Conservation (phyloP, 441 rosid species). For the Pelargonium citronellum region DNA sequence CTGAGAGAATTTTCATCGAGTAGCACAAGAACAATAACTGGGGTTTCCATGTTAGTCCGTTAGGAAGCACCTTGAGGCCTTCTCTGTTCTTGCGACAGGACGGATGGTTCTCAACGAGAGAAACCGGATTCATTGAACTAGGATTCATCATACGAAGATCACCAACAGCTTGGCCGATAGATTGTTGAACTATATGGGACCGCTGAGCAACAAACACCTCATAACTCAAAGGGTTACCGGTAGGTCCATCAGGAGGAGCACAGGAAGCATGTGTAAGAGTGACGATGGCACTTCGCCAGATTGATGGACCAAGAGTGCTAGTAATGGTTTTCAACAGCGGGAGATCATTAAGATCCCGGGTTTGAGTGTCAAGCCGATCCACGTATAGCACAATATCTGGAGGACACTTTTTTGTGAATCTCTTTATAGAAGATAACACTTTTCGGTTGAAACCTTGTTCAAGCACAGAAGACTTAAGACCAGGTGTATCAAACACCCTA, state of each 20-base stretch:
- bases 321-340: constrained; percentile 69
- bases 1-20: constrained; percentile 75
- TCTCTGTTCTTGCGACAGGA: constrained; percentile 79
- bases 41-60: constrained; percentile 86
- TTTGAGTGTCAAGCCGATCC: constrained; percentile 75
- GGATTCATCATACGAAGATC: constrained; percentile 82
- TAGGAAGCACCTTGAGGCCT: constrained; percentile 81
- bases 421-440: constrained; percentile 58
- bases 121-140: constrained; percentile 79
- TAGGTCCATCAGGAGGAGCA: constrained; percentile 93
- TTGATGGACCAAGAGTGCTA: constrained; percentile 56
- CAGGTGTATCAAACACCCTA: constrained; percentile 73
- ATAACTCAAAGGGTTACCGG: constrained; percentile 79
- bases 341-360: constrained; percentile 70
- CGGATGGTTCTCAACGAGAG: constrained; percentile 83
- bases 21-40: constrained; percentile 64
- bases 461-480: constrained; percentile 64
- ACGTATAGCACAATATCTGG: constrained; percentile 88
- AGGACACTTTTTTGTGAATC: constrained; percentile 54
- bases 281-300: constrained; percentile 78
- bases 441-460: constrained; percentile 66
- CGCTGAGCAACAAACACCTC: constrained; percentile 88
- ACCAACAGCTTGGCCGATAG: constrained; percentile 87
- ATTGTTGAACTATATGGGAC: constrained; percentile 83
- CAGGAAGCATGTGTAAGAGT: constrained; percentile 89